Evolutionary conservation across 2,329 filamentous ascomycete genomes (phyloP).

Genomic region (Conoideocrella luteorostrata): DNA sequence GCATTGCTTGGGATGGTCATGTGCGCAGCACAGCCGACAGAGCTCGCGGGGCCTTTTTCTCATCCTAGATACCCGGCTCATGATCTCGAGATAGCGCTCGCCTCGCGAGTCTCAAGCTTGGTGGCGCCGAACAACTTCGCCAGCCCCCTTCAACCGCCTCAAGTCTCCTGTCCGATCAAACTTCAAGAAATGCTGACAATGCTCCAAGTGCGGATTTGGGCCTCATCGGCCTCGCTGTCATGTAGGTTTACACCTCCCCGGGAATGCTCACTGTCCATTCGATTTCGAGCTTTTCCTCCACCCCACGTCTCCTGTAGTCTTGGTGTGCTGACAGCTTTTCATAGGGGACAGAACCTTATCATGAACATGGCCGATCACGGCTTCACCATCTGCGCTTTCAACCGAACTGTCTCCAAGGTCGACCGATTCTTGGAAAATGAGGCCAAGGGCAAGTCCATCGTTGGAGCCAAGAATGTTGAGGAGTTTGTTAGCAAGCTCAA

Average conservation of each 20-base stretch:
- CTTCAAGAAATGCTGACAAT: constrained; percentile 49
- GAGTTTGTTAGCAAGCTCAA: constrained; percentile 97
- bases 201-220: constrained; percentile 73
- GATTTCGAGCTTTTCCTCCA: too few relatives aligned
- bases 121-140: constrained; percentile 49
- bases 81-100: constrained; percentile 54
- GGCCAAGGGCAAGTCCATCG: constrained; percentile 90
- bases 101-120: constrained; percentile 67
- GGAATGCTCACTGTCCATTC: too few relatives aligned
- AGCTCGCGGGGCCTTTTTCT: constrained; percentile 3
- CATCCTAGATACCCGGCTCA: constrained; percentile 25
- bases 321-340: constrained; percentile 5
- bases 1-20: not conserved
- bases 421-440: constrained; percentile 88
- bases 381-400: constrained; percentile 97
- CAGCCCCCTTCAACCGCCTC: constrained; percentile 25
- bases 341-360: constrained; percentile 76
- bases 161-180: constrained; percentile 17
- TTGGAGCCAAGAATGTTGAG: constrained; percentile 87
- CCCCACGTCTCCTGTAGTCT: constrained; percentile 4
- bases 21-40: too few relatives aligned
- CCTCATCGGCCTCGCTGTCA: constrained; percentile 88
- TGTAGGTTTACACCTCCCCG: constrained; percentile 56
- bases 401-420: constrained; percentile 98
- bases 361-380: constrained; percentile 85